Base-by-base conservation (phyloP, 23 red algal species). In the Cyanidium caldarium region DNA sequence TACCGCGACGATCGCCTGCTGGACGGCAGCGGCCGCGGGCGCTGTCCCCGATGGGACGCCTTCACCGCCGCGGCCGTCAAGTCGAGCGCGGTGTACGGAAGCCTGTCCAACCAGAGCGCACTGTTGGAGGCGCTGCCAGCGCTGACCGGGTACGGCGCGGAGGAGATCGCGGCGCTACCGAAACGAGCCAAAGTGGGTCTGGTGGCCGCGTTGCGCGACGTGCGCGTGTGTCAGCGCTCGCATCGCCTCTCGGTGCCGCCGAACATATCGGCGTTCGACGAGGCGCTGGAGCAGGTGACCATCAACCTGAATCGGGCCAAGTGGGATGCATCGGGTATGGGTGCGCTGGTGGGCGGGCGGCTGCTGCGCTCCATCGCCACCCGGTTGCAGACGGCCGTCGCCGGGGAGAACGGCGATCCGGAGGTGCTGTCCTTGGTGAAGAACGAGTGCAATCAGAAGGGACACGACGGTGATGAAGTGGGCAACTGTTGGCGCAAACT, bases 161-260 rank as follows among this genome's bases (percentile, higher is more conserved):
- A 2, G 26, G 15, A 51, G 36, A 34, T 80, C n/a, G n/a, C 19
- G 51, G 31, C 7, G 7, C 19, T 61, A 28, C 19, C 19, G 51
- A 61, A 61, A 25, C 19, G 31, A 28, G 0, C 20, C n/a, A 17
- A 66, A 44, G 51, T 68, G 0, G 58, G 29, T n/a, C 45, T 80
- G 14, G 45, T 68, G 26, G 42, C 76, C 1, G 35, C 67, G 13
- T 15, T 80, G 65, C 42, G 76, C 16, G 76, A 80, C 35, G n/a
- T 80, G 1, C 42, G 76, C 26, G 43, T 80, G 37, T 69, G 65
- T 25, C 76, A 80, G 45, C 37, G 65, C 13, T 68, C 76, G 65
- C 76, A 80, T 39, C 2, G 30, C 30, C 33, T 80, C 25, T 19
- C 39, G 0, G 36, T 30, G 34, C 36, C 36, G 2, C 0, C 1